Evolutionary conservation across 2,329 filamentous ascomycete species (phyloP).

Genomic region (Aspergillus fumigatiaffinis): DNA sequence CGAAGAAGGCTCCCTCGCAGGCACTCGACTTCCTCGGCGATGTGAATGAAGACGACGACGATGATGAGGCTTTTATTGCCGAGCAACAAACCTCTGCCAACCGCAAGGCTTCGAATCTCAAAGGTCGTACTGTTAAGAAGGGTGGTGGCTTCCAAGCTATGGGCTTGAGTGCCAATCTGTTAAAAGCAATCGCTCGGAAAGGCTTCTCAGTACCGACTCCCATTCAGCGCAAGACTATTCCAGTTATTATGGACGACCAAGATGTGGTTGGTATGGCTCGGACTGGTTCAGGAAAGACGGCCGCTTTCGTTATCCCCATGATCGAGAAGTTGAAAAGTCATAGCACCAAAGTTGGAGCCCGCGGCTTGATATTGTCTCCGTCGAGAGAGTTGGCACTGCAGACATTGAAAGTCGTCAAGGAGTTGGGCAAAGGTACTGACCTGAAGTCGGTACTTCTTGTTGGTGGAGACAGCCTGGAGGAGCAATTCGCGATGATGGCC

Average conservation of each 20-base stretch:
- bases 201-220: slow-evolving; percentile 95
- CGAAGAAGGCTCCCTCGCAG: slow-evolving; percentile 29
- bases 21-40: slow-evolving; percentile 56
- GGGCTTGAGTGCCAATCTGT: slow-evolving; percentile 75
- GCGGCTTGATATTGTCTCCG: slow-evolving; percentile 84
- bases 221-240: slow-evolving; percentile 95
- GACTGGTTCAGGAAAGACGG: slow-evolving; percentile 98
- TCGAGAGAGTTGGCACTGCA: slow-evolving; percentile 92
- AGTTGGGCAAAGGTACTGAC: slow-evolving; percentile 85
- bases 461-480: slow-evolving; percentile 91
- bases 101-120: slow-evolving; percentile 75
- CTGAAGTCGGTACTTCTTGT: slow-evolving; percentile 86
- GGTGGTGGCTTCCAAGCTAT: slow-evolving; percentile 95
- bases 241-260: slow-evolving; percentile 79
- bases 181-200: slow-evolving; percentile 89
- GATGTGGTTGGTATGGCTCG: slow-evolving; percentile 99
- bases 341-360: slow-evolving; percentile 77
- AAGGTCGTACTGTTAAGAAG: slow-evolving; percentile 85
- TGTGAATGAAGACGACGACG: slow-evolving; percentile 53
- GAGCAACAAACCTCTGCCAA: slow-evolving; percentile 82
- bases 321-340: slow-evolving; percentile 88
- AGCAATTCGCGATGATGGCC: slow-evolving; percentile 90
- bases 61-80: slow-evolving; percentile 87
- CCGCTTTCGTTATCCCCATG: slow-evolving; percentile 97
- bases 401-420: slow-evolving; percentile 93